These are phyloP conservation scores for Rhodotorula graminis DNA, from an alignment of 768 basidiomycete genomes.

Conservation along the genomic window DNA sequence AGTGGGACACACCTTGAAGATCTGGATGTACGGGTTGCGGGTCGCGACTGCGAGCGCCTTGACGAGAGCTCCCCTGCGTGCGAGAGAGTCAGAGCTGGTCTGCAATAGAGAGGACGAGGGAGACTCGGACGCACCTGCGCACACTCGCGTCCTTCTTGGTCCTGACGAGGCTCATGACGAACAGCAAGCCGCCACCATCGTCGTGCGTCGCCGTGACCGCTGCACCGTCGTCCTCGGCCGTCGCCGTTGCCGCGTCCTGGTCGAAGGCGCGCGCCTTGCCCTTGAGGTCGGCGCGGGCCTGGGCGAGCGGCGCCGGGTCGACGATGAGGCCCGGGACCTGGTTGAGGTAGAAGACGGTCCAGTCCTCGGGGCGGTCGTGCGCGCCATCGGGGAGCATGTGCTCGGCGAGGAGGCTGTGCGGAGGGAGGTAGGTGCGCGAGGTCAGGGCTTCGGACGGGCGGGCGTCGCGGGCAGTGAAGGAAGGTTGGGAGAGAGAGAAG, in stretches of 20 bases:
- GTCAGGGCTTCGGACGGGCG: no score
- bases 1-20: conserved; percentile 70
- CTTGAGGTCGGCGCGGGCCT: background rate
- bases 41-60: conserved; percentile 93
- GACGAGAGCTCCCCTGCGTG: conserved; percentile 76
- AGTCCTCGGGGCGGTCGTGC: conserved; percentile 88
- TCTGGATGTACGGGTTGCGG: conserved; percentile 86
- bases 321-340: conserved; percentile 77
- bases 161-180: conserved; percentile 82
- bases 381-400: conserved; percentile 98
- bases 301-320: conserved; percentile 71
- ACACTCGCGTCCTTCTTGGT: conserved; percentile 83
- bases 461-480: no score
- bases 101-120: background rate
- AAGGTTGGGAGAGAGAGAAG: background rate
- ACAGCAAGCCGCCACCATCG: conserved; percentile 61
- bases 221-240: conserved; percentile 39
- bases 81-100: background rate
- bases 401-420: conserved; percentile 76
- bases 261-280: conserved; percentile 13
- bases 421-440: background rate
- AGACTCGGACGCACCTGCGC: conserved; percentile 57
- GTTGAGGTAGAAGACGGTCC: conserved; percentile 98
- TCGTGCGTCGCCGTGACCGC: conserved; percentile 52
- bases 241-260: background rate